These are phyloP conservation scores for Trapa bicornis DNA, from an alignment of 345 rosid genomes.

Conservation along the genomic window DNA sequence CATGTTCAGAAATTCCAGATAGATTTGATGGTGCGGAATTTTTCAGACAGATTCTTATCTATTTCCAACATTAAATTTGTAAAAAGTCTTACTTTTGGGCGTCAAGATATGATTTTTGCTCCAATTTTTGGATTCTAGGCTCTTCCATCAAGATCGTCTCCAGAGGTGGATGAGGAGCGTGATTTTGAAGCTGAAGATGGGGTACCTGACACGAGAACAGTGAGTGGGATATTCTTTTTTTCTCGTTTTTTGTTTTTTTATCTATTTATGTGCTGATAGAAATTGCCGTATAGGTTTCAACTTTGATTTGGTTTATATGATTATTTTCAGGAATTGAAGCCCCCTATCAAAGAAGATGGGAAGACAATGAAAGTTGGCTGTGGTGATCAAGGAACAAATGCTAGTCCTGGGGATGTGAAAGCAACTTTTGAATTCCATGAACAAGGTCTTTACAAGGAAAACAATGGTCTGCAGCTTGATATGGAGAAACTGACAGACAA, in stretches of 20 bases:
- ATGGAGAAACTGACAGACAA: constrained; percentile 56
- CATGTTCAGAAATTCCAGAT: constrained; percentile 73
- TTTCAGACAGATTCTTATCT: neutral
- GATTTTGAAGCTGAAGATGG: constrained; percentile 45
- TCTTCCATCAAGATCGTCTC: constrained; percentile 69
- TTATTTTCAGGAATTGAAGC: constrained; percentile 42
- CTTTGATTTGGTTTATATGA: constrained; percentile 1
- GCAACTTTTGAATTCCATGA: constrained; percentile 33
- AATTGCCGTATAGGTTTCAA: neutral
- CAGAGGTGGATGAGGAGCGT: constrained; percentile 62
- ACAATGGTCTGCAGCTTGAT: constrained; percentile 62
- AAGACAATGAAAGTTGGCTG: constrained; percentile 18
- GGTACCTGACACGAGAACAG: constrained; percentile 48
- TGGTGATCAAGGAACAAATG: constrained; percentile 19
- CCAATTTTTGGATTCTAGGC: constrained; percentile 31
- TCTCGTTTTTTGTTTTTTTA: neutral
- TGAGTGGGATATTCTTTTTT: constrained; percentile 32
- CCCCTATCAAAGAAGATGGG: constrained; percentile 32
- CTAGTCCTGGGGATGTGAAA: constrained; percentile 40
- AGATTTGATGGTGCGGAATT: constrained; percentile 85
- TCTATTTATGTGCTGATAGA: neutral
- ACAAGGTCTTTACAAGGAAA: constrained; percentile 28
- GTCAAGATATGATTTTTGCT: neutral
- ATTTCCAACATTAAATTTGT: neutral
- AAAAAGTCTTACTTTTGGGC: neutral